A percentile compares a stretch with the other conserved stretches of the same genome.
Evolutionary conservation across 768 basidiomycete species (phyloP).

Genomic region (Tulasnella sp.): DNA sequence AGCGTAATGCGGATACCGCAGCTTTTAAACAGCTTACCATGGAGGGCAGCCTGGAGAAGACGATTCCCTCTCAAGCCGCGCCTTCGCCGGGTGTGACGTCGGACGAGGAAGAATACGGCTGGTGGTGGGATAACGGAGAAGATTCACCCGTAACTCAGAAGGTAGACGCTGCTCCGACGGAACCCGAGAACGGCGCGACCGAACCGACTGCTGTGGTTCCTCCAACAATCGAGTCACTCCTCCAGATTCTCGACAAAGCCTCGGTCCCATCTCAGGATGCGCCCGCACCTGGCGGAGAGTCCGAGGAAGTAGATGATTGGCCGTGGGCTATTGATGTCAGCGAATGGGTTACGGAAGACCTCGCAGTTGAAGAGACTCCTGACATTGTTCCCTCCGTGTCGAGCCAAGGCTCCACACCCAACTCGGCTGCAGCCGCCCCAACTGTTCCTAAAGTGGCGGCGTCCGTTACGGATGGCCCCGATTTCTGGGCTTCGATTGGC

Average conservation of each 20-base stretch:
- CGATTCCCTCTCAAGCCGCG: too few relatives aligned
- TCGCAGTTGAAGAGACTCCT: conserved; percentile 21
- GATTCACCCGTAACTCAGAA: too few relatives aligned
- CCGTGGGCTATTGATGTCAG: conserved; percentile 19
- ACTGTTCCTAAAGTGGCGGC: neutral
- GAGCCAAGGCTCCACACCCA: conserved; percentile 29
- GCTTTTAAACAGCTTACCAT: neutral
- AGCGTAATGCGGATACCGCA: conserved; percentile 12
- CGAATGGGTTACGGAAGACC: conserved; percentile 19
- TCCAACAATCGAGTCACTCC: neutral
- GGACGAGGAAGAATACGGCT: conserved; percentile 11
- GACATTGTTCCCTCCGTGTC: conserved; percentile 21
- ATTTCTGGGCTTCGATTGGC: conserved; percentile 23
- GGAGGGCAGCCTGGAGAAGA: conserved; percentile 5
- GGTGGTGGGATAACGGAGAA: too few relatives aligned
- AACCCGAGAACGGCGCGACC: neutral
- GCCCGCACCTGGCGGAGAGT: neutral
- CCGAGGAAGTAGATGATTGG: conserved; percentile 26
- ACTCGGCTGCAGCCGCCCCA: conserved; percentile 23
- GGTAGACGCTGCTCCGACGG: neutral
- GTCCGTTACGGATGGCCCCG: conserved; percentile 11
- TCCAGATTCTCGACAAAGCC: conserved; percentile 12
- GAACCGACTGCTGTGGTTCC: neutral
- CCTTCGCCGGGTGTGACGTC: too few relatives aligned
- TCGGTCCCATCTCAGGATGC: neutral